Base-by-base conservation (phyloP, 768 basidiomycete species). In the Amanita phalloides region DNA sequence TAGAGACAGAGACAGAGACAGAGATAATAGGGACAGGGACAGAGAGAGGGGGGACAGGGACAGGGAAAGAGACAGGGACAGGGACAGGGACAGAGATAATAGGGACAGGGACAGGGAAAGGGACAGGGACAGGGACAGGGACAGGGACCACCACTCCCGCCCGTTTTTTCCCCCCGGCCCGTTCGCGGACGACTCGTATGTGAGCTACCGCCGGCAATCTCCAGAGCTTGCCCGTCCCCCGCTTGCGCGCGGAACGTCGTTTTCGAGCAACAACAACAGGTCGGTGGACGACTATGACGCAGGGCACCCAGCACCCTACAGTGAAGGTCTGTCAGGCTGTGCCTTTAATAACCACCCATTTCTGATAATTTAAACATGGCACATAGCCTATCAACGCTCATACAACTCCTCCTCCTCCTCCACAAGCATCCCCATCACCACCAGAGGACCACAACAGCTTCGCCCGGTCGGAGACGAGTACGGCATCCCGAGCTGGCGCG, bases 401-500 rank as follows among this genome's bases (percentile, higher is more conserved):
- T 25, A 45, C 17, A 52, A n/a, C 5, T 30, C 21, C 6, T 20
- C 49, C 1, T 26, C 49, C 8, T 25, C 43, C 17, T 21, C 50
- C 14, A 23, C 51, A 7, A 52, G 51, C 33, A 52, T 52, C 20
- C 51, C 51, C 10, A 52, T 52, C 25, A 52, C 28, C 17, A 30
- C 28, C 17, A 30, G 50, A 20, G 50, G 42, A 30, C 30, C 23
- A 45, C 30, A 51, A 17, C 37, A 23, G 23, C 26, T 37, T 6
- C 50, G 32, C 21, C 10, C 50, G 28, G 35, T 35, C 5, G 14
- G 21, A 2, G 51, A 52, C 21, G 51, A 52, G 7, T 52, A 52
- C 23, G 35, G 17, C 21, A 30, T 20, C 6, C 9, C 51, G 9
- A 45, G 14, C 35, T 52, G 51, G 51, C 51, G 43, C 10, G 43